Evolutionary conservation across 805 yeast genomes (phyloP).

Genomic region (Kodamaea kakaduensis): DNA sequence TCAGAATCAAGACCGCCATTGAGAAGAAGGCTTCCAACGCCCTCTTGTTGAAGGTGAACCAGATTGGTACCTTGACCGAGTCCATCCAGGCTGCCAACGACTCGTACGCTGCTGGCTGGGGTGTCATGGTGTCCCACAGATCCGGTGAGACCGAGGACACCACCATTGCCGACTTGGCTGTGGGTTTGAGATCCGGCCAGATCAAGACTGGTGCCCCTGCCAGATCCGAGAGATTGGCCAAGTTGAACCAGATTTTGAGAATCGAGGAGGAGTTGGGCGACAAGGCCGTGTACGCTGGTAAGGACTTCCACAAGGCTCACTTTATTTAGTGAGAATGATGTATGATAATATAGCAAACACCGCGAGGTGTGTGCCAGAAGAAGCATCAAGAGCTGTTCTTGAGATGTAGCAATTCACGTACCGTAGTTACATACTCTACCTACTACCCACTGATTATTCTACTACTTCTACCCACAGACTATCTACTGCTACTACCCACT

Average conservation of each 20-base stretch:
- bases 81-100: slow-evolving; percentile 95
- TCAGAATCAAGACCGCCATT: slow-evolving; percentile 90
- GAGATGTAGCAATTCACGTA: no score
- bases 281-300: slow-evolving; percentile 96
- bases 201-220: slow-evolving; percentile 99
- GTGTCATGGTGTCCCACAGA: slow-evolving; percentile 99
- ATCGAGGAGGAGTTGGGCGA: slow-evolving; percentile 98
- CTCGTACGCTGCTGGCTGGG: slow-evolving; percentile 96
- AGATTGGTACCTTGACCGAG: slow-evolving; percentile 95
- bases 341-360: slow-evolving; percentile 3
- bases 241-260: slow-evolving; percentile 96
- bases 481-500: no score
- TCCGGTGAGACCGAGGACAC: slow-evolving; percentile 99
- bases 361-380: no score
- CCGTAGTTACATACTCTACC: no score
- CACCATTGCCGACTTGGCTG: slow-evolving; percentile 95
- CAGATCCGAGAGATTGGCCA: slow-evolving; percentile 99
- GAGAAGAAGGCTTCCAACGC: slow-evolving; percentile 95
- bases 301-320: slow-evolving; percentile 65
- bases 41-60: slow-evolving; percentile 95
- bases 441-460: no score
- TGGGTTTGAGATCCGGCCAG: slow-evolving; percentile 98
- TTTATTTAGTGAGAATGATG: slow-evolving; percentile 16
- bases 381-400: no score
- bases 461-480: no score